Conservation (phyloP, 106 monocot species). For the Dendrobium chrysotoxum region DNA sequence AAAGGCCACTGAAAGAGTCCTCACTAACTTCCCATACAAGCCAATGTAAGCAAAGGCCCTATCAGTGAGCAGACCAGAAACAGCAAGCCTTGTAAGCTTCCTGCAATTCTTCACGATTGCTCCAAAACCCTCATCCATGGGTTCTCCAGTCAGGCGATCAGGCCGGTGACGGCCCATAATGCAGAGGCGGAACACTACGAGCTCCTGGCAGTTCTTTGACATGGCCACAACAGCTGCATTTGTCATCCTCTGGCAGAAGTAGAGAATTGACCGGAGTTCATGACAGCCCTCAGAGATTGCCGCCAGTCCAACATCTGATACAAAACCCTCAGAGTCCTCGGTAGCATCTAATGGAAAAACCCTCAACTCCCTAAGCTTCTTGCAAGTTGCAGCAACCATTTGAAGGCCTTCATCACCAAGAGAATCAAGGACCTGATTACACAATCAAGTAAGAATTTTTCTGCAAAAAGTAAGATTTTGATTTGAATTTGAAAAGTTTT, state of each 20-base stretch:
- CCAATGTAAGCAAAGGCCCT: slow-evolving; percentile 60
- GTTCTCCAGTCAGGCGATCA: slow-evolving; percentile 40
- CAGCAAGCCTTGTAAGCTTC: slow-evolving; percentile 54
- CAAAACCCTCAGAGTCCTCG: slow-evolving; percentile 27
- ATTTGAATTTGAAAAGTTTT: background rate
- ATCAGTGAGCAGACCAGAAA: slow-evolving; percentile 66
- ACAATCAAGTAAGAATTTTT: background rate
- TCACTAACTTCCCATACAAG: slow-evolving; percentile 45
- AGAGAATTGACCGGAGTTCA: slow-evolving; percentile 52
- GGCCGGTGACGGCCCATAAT: slow-evolving; percentile 62
- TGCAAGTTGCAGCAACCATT: slow-evolving; percentile 62
- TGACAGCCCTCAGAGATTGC: slow-evolving; percentile 61
- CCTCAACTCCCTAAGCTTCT: slow-evolving; percentile 48
- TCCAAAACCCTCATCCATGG: slow-evolving; percentile 77
- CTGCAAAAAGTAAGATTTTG: background rate
- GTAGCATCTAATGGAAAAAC: slow-evolving; percentile 46
- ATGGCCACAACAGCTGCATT: slow-evolving; percentile 56
- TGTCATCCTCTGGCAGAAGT: slow-evolving; percentile 72
- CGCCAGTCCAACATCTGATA: slow-evolving; percentile 46
- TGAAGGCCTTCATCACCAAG: slow-evolving; percentile 56
- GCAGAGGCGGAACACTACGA: slow-evolving; percentile 61
- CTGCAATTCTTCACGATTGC: slow-evolving; percentile 63
- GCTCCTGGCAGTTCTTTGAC: slow-evolving; percentile 54
- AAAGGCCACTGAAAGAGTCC: slow-evolving; percentile 72
- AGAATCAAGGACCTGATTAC: slow-evolving; percentile 41